Evolutionary conservation across 192 early-diverging fungal species (phyloP), one percentile per base, ranked within the genome.

Genomic region (Rhizophagus clarus): DNA sequence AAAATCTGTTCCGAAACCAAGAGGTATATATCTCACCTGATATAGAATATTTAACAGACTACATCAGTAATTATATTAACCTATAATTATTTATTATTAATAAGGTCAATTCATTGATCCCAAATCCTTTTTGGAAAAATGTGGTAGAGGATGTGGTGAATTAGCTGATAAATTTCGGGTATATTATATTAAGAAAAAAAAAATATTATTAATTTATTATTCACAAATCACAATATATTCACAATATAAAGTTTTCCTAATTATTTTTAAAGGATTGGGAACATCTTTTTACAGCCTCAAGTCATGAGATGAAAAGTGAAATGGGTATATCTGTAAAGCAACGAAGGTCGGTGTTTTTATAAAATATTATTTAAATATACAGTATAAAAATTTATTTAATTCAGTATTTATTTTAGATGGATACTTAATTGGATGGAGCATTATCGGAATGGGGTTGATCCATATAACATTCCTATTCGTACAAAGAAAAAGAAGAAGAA

Each of bases 271-370:
- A 78, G 76, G 61, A 63, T 69, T 93, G 92, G 92, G 88, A 91
- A 17, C 87, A 90, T 31, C 73, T 93, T 69, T 93, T 93, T 74
- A 85, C 82, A 22, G 86, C 85, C 47, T 73, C 83, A 45, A 82
- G 88, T 14, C 26, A 29, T 4, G 85, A 80, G 42, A 89, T 93
- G 92, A 91, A 89, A 81, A 61, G 49, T 11, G 85, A 88, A 24
- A 72, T 92, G 88, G 87, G 85, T 0, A 85, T 93, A 11, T 80
- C 85, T 0, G 85, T 88, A 66, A 90, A 89, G 82, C 88, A 91
- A 77, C 87, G 91, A 82, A 91, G 89, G 82, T 93, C 20, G 17
- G 14, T 29, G 22, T 22, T 7, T 14, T 68, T n/a, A n/a, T n/a
- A n/a, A n/a, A n/a, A n/a, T n/a, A n/a, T n/a, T n/a, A n/a, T 67